These are phyloP conservation scores for Zoysia matrella DNA, from an alignment of 202 grass and related monocot species.

Conservation along the genomic window DNA sequence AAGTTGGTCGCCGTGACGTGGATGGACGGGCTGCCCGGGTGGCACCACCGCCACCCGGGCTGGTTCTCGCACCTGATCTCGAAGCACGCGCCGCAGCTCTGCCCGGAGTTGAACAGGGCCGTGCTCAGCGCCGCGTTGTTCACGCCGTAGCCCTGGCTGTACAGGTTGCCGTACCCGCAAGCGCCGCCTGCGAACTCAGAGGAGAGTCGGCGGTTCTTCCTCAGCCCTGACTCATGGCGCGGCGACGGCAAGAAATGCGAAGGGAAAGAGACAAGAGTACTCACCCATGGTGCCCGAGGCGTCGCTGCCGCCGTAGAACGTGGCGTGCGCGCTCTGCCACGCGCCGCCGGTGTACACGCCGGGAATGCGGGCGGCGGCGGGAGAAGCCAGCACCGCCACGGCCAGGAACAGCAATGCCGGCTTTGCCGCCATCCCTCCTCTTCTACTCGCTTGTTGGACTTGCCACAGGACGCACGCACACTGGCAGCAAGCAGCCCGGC, in stretches of 20 bases:
- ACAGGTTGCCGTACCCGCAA: constrained; percentile 23
- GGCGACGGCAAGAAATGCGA: too few species aligned
- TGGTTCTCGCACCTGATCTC: constrained; percentile 23
- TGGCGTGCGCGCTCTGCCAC: constrained; percentile 62
- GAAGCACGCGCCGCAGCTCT: constrained; percentile 79
- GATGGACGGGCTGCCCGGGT: constrained; percentile 61
- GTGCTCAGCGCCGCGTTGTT: constrained; percentile 94
- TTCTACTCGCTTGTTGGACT: neutral
- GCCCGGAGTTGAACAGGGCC: constrained; percentile 73
- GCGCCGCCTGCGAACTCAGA: too few species aligned
- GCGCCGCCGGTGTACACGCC: too few species aligned
- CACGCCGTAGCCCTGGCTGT: constrained; percentile 81
- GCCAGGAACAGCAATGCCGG: neutral
- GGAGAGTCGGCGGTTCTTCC: constrained; percentile 16
- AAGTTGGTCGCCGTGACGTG: constrained; percentile 78
- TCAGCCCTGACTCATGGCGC: too few species aligned
- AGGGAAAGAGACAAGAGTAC: too few species aligned
- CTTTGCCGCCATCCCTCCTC: constrained; percentile 26
- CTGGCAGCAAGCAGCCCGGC: too few species aligned
- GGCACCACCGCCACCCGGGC: too few species aligned
- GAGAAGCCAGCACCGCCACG: neutral
- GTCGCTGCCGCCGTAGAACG: constrained; percentile 93
- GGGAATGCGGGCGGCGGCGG: constrained; percentile 48
- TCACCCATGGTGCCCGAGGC: constrained; percentile 88
- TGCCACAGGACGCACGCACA: too few species aligned